Evolutionary conservation across 148 eudicot genomes (phyloP), one percentile per base, ranked within the genome.

Genomic region (Amaranthus palmeri): DNA sequence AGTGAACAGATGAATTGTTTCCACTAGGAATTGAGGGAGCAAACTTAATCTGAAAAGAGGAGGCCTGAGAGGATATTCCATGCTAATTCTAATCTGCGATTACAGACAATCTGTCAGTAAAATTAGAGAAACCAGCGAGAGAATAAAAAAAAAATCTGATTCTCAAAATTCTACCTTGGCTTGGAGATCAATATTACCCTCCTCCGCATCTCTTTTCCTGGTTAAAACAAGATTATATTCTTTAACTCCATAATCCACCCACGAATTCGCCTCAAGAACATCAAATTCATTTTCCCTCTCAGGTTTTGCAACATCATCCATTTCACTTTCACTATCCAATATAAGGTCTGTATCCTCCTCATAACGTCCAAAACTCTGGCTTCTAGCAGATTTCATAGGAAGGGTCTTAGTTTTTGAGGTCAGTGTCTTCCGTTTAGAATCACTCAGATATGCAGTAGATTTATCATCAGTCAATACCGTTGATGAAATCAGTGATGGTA

Each of bases 21-120:
- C 83, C 89, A 75, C 73, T 86, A 70, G 74, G 13, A 73, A 77
- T 59, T 76, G 79, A 72, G 70, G 53, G 50, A 46, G 74, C 14
- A 91, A 72, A 57, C 67, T 82, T 71, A 95, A 58, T 15, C 68
- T 44, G 77, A 91, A 91, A 71, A 81, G 75, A 68, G 97, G 99
- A 72, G 97, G 96, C 86, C 97, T 88, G 10, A 89, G 83, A 71
- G 99, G 97, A 80, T 95, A 95, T 79, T 95, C 99, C 87, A 72
- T 73, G 84, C 88, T 91, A 59, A 95, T 83, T 77, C 82, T 84
- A 11, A 91, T 75, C 97, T 95, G 90, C 63, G 78, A 80, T 76
- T 61, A 70, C 54, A 81, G 25, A 73, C 40, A 64, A 62, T 64
- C 54, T n/a, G 69, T 70, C 76, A 82, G 70, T 49, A 77, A 41